phyloP scores from a whole-genome alignment of 768 basidiomycete species.

The Collybiopsis confluens region DNA sequence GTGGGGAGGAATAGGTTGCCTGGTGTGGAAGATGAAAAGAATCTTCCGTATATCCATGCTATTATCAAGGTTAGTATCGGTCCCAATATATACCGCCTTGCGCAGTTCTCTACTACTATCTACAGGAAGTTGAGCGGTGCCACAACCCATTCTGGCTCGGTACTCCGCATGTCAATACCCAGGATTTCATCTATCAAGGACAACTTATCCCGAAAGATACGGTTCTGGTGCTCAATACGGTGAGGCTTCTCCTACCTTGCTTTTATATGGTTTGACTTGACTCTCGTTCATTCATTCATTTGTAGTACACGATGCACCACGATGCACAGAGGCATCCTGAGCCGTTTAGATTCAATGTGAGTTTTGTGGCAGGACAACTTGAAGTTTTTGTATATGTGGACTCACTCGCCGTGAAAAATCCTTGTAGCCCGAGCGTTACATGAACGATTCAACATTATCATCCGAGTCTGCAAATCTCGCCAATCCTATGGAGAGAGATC shows the following conservation, averaged over 20 bases:
- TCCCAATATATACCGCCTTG: no score
- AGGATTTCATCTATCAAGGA: constrained; percentile 28
- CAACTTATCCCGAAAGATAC: constrained; percentile 26
- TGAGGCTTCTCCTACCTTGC: no score
- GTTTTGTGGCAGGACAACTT: no score
- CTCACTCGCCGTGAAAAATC: no score
- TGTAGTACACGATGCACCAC: constrained; percentile 21
- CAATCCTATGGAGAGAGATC: constrained; percentile 27
- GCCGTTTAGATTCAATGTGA: constrained; percentile 15
- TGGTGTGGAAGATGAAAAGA: constrained; percentile 16
- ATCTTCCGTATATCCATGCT: constrained; percentile 23
- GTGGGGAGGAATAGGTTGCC: constrained; percentile 27
- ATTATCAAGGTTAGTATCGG: constrained; percentile 20
- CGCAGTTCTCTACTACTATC: no score
- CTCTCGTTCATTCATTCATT: no score
- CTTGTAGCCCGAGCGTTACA: constrained; percentile 30
- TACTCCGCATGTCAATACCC: constrained; percentile 22
- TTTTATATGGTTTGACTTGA: no score
- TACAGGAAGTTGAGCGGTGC: constrained; percentile 14
- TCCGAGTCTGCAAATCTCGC: constrained; percentile 27
- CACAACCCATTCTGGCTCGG: constrained; percentile 22
- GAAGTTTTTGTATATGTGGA: not conserved
- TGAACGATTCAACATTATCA: constrained; percentile 22
- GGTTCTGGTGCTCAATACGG: constrained; percentile 23
- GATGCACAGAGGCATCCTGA: constrained; percentile 26